phyloP scores from a whole-genome alignment of 78 protist species.

The Dictyostelium citrinum region DNA sequence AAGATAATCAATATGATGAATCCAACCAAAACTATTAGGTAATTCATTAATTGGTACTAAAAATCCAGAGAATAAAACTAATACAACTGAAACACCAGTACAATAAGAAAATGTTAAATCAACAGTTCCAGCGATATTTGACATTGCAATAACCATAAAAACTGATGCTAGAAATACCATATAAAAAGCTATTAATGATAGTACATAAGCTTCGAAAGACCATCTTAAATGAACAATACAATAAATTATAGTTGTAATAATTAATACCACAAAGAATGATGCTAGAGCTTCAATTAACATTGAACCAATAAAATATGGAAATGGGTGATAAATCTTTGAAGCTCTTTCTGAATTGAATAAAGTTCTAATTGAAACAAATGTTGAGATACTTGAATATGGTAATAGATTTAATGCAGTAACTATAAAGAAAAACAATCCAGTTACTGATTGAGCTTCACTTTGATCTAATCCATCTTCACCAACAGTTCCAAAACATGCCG shows the following conservation, averaged over 20 bases:
- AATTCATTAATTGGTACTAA: conserved; percentile 46
- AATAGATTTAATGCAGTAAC: not conserved
- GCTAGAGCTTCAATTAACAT: not conserved
- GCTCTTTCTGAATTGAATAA: conserved; percentile 37
- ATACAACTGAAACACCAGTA: conserved; percentile 13
- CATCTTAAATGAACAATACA: not conserved
- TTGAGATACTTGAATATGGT: conserved; percentile 17
- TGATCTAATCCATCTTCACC: not conserved
- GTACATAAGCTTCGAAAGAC: not conserved
- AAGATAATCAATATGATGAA: conserved; percentile 20
- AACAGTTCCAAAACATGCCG: conserved; percentile 11
- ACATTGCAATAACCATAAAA: not conserved
- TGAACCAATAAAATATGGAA: not conserved
- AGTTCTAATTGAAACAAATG: not conserved
- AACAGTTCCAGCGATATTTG: conserved; percentile 20
- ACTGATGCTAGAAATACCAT: not conserved
- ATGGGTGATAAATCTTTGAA: not conserved
- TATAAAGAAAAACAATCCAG: not conserved
- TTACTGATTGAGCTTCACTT: not conserved
- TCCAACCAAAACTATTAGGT: conserved; percentile 37
- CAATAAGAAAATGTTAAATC: conserved; percentile 41
- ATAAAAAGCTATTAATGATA: not conserved
- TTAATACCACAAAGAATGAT: not conserved
- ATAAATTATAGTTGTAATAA: not conserved
- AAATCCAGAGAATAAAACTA: conserved; percentile 43